Evolutionary conservation across 345 rosid genomes (phyloP).

Genomic region (Eucalyptus viminalis): DNA sequence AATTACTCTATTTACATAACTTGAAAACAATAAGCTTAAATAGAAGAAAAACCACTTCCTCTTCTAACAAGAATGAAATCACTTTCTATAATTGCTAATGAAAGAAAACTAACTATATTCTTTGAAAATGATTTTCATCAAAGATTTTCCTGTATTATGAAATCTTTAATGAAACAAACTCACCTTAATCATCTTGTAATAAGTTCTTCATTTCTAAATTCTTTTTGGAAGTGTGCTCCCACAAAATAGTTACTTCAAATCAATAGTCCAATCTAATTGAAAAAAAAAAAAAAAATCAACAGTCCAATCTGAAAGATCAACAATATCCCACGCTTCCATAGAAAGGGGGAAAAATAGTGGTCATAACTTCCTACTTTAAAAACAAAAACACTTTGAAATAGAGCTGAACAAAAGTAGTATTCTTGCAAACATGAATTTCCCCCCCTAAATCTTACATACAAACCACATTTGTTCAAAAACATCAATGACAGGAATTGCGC

Average conservation of each 20-base stretch:
- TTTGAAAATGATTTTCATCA: background rate
- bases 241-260: background rate
- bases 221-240: background rate
- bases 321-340: background rate
- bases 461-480: background rate
- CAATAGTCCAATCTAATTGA: background rate
- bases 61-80: background rate
- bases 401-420: background rate
- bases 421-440: background rate
- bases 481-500: background rate
- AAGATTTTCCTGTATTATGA: background rate
- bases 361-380: background rate
- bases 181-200: background rate
- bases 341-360: background rate
- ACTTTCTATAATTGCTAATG: no score
- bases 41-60: background rate
- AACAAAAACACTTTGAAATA: background rate
- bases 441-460: background rate
- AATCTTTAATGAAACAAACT: background rate
- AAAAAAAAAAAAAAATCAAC: background rate
- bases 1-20: no score
- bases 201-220: background rate
- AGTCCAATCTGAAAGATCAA: background rate
- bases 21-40: no score
- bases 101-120: no score